Evolutionary conservation across 2,329 filamentous ascomycete species (phyloP).

Genomic region (Podosphaera aphanis): DNA sequence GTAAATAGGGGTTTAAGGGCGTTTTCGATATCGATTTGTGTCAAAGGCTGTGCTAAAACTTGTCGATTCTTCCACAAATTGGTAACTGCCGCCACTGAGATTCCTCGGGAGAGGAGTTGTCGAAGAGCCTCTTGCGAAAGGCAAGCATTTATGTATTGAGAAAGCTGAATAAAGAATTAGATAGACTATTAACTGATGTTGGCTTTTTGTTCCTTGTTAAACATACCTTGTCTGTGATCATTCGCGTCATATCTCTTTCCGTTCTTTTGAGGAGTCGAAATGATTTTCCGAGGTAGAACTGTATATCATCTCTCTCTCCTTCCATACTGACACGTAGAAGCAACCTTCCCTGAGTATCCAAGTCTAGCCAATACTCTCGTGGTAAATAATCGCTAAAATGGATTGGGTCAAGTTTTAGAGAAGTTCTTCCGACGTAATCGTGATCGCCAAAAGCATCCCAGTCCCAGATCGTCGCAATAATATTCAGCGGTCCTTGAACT

Average conservation of each 20-base stretch:
- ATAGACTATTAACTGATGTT: neutral
- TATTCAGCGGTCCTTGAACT: slow-evolving; percentile 70
- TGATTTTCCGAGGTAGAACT: slow-evolving; percentile 94
- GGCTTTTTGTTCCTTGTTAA: slow-evolving; percentile 1
- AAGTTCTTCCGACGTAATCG: slow-evolving; percentile 91
- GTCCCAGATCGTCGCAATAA: slow-evolving; percentile 96
- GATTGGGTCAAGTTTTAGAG: slow-evolving; percentile 87
- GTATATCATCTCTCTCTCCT: slow-evolving; percentile 90
- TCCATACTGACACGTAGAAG: slow-evolving; percentile 93
- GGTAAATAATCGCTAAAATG: slow-evolving; percentile 94
- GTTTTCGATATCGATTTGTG: slow-evolving; percentile 52
- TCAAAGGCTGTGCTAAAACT: slow-evolving; percentile 31
- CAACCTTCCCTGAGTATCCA: slow-evolving; percentile 82
- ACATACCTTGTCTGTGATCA: slow-evolving; percentile 82
- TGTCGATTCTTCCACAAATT: slow-evolving; percentile 40
- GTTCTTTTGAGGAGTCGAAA: slow-evolving; percentile 89
- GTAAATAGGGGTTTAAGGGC: slow-evolving; percentile 66
- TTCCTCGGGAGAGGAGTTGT: slow-evolving; percentile 44
- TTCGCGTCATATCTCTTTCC: slow-evolving; percentile 92
- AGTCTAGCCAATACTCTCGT: slow-evolving; percentile 88
- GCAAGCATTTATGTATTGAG: slow-evolving; percentile 74
- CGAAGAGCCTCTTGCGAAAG: slow-evolving; percentile 64
- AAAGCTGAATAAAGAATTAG: slow-evolving; percentile 32
- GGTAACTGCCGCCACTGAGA: slow-evolving; percentile 49
- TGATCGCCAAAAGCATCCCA: slow-evolving; percentile 94